Conservation (phyloP, 129 eudicot species). For the Helianthus tuberosus region DNA sequence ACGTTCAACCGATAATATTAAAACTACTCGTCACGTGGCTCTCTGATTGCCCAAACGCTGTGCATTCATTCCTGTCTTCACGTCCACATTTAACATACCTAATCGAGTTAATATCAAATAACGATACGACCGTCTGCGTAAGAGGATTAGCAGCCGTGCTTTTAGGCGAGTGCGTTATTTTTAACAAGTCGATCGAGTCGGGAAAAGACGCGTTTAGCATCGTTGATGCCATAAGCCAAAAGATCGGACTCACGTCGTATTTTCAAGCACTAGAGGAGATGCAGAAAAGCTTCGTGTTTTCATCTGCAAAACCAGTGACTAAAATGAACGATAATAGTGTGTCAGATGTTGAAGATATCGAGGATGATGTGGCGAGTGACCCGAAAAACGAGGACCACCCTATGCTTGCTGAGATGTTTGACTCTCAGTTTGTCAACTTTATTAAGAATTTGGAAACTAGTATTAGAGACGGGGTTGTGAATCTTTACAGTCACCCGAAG, state of each 20-base stretch:
- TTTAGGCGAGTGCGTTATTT: slow-evolving; percentile 76
- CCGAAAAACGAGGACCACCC: slow-evolving; percentile 67
- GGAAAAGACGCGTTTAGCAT: slow-evolving; percentile 66
- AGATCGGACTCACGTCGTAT: slow-evolving; percentile 71
- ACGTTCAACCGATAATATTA: slow-evolving; percentile 65
- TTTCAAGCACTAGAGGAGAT: slow-evolving; percentile 73
- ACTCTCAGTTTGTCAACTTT: slow-evolving; percentile 56
- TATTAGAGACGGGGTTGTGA: slow-evolving; percentile 69
- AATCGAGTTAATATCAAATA: slow-evolving; percentile 63
- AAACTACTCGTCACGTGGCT: slow-evolving; percentile 87
- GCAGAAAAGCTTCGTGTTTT: slow-evolving; percentile 67
- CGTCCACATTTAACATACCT: slow-evolving; percentile 79
- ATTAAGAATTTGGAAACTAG: slow-evolving; percentile 53
- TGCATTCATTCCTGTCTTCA: slow-evolving; percentile 68
- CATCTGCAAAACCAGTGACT: slow-evolving; percentile 60
- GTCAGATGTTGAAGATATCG: slow-evolving; percentile 66
- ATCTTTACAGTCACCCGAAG: slow-evolving; percentile 74
- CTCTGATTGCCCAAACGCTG: slow-evolving; percentile 74
- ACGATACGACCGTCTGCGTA: slow-evolving; percentile 48
- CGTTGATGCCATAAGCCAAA: slow-evolving; percentile 79
- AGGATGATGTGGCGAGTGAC: slow-evolving; percentile 48
- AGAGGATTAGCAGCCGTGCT: slow-evolving; percentile 82
- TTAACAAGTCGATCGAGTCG: slow-evolving; percentile 47
- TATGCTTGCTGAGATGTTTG: slow-evolving; percentile 63
- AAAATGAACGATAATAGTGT: slow-evolving; percentile 67